These are phyloP conservation scores for Dillenia turbinata DNA, from an alignment of 164 flowering plant species.

Conservation along the genomic window DNA sequence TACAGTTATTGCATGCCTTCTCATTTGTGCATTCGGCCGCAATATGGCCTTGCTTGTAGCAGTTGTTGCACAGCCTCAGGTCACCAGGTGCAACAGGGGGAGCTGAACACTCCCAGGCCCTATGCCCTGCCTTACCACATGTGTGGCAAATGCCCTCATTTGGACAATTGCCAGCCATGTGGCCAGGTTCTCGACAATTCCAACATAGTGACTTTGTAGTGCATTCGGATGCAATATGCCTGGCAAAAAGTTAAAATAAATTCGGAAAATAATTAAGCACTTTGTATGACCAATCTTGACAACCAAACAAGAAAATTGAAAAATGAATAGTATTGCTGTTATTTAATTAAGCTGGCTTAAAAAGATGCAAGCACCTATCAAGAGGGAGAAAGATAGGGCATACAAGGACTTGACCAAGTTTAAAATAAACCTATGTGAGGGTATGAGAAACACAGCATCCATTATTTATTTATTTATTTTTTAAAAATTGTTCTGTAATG, in stretches of 20 bases:
- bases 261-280: background rate
- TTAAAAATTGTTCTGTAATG: no score
- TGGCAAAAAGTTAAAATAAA: constrained; percentile 9
- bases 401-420: no score
- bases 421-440: no score
- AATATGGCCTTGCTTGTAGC: constrained; percentile 50
- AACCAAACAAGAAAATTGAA: background rate
- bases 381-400: no score
- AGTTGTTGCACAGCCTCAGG: constrained; percentile 48
- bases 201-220: constrained; percentile 50
- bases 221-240: constrained; percentile 68
- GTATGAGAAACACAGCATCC: no score
- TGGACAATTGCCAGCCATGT: constrained; percentile 49
- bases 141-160: constrained; percentile 60
- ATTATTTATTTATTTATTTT: no score
- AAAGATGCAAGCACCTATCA: no score
- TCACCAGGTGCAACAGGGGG: constrained; percentile 30
- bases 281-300: no score
- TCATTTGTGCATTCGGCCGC: constrained; percentile 49
- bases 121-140: constrained; percentile 57
- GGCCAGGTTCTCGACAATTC: constrained; percentile 67
- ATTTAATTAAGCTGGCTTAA: background rate
- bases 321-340: background rate
- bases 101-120: constrained; percentile 37
- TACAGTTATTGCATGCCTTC: constrained; percentile 53